Evolutionary conservation across 331 rosid species (phyloP), one percentile per base, ranked within the genome.

Genomic region (Malus hybrid): DNA sequence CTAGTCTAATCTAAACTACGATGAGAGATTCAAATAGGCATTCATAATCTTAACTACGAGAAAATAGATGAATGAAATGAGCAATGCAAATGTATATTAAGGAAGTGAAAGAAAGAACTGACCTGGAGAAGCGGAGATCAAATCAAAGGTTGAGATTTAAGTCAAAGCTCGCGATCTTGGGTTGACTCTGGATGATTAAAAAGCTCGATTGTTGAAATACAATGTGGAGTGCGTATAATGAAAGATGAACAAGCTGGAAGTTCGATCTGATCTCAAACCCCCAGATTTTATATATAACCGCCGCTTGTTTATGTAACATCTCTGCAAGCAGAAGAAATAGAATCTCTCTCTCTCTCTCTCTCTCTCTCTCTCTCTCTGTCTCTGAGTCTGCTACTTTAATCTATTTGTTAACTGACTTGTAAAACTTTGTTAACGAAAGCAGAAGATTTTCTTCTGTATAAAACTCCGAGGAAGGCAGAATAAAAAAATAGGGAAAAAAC

Each of bases 211-310:
- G 28, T 20, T 56, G 27, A 2, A 56, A 56, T 56, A 56, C 6
- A 56, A 19, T 9, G 2, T 3, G 28, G 0, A 56, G 0, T 62
- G 22, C 0, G n/a, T 24, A 24, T 63, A 19, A 27, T 61, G n/a
- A 5, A 7, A 28, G 24, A 16, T 8, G 12, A 16, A 18, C 14
- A 32, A 31, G 14, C 1, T 32, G 34, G 44, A 64, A 2, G 14
- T 76, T 55, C 66, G 87, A 86, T 90, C 83, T 85, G 85, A 79
- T 79, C 83, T 71, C 74, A 69, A 63, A 31, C n/a, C 16, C 57
- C 71, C 78, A 79, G 83, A 68, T 75, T 74, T 56, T 73, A 62
- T 63, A 66, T 78, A 63, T 29, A 7, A 15, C 6, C 39, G 16
- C 7, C 36, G 34, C 61, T 27, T 54, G 36, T 48, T 71, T 71